Conservation (phyloP, 208 protist species). For the Wallacemonas sp. region DNA sequence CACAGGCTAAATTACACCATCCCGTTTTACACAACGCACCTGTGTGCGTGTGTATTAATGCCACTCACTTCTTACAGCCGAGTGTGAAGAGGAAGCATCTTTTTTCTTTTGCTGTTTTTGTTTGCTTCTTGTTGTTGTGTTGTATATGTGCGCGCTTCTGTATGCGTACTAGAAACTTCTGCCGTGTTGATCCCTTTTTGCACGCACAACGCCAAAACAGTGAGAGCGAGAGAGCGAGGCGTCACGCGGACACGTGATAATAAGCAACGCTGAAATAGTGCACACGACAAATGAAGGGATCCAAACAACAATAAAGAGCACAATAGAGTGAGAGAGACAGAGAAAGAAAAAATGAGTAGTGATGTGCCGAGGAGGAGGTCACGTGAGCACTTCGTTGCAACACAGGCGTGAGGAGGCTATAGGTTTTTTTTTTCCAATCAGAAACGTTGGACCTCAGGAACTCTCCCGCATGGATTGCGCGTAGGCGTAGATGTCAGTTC, state of each 20-base stretch:
- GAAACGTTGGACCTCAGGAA: not conserved
- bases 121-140: no score
- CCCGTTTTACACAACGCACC: no score
- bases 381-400: no score
- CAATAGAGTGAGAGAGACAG: conserved; percentile 17
- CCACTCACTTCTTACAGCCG: no score
- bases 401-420: no score
- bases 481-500: conserved; percentile 33
- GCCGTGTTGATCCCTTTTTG: no score
- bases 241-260: not conserved
- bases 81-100: not conserved
- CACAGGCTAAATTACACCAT: no score
- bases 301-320: not conserved
- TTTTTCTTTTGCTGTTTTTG: not conserved
- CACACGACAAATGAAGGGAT: not conserved
- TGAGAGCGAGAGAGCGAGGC: no score
- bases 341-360: conserved; percentile 6
- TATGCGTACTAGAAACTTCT: no score
- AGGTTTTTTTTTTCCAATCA: no score
- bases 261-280: not conserved
- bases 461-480: not conserved
- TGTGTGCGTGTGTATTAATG: no score
- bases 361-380: not conserved
- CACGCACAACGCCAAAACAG: no score
- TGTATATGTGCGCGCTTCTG: not conserved